Conservation (phyloP, 345 rosid species). For the Eucalyptus pauciflora region DNA sequence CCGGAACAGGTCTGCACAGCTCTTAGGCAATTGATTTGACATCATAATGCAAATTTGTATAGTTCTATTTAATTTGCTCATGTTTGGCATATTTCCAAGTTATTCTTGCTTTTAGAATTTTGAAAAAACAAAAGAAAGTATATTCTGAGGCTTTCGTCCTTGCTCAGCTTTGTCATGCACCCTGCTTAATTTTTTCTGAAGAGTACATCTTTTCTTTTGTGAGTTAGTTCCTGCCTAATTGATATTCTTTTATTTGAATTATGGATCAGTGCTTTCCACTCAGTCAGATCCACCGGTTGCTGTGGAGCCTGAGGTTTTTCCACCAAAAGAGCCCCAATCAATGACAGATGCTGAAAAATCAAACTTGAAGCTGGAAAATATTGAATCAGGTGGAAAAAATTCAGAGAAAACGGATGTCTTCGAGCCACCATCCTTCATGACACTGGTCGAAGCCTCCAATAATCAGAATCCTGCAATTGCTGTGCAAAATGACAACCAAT, state of each 20-base stretch:
- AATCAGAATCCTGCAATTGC: constrained; percentile 7
- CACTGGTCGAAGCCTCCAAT: constrained; percentile 31
- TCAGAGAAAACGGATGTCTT: constrained; percentile 20
- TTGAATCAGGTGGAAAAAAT: neutral
- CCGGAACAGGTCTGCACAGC: neutral
- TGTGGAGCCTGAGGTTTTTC: constrained; percentile 14
- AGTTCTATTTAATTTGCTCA: neutral
- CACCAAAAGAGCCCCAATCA: neutral
- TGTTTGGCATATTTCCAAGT: neutral
- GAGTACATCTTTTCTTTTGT: neutral
- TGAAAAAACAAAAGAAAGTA: neutral
- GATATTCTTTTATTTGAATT: neutral
- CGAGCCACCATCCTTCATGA: constrained; percentile 54
- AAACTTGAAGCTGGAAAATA: neutral
- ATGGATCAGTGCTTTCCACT: constrained; percentile 42
- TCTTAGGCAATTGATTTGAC: neutral
- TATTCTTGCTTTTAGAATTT: neutral
- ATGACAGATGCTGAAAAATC: neutral
- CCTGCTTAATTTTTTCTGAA: neutral
- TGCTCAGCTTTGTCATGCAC: neutral
- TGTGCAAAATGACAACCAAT: neutral
- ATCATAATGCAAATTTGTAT: neutral
- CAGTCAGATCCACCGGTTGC: constrained; percentile 27
- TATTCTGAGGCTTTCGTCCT: neutral
- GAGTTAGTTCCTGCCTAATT: neutral